Evolutionary conservation across 106 monocot genomes (phyloP), one percentile per base, ranked within the genome.

Genomic region (Chionographis japonica): DNA sequence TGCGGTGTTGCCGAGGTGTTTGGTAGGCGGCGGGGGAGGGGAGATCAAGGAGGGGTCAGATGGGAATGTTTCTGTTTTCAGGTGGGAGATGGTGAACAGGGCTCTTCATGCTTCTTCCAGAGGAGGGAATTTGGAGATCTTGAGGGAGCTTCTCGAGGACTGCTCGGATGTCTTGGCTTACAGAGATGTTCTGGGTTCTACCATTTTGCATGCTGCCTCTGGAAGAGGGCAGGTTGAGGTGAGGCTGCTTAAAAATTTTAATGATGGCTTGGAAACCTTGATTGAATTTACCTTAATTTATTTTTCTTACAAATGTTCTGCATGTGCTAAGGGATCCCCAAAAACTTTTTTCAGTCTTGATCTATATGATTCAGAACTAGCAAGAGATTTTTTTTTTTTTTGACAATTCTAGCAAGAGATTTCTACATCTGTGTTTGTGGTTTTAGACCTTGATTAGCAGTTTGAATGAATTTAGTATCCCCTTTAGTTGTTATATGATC

Each of bases 221-320:
- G 89, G 74, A 0, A 81, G 84, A 71, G 97, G 92, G 15, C 97
- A 92, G 60, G 77, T 85, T 76, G 84, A 92, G 92, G 95, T 95
- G 66, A 78, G 67, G n/a, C 19, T 69, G 46, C 66, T 61, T 1
- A n/a, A 20, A 6, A 14, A 52, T 17, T 40, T 56, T 61, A 50
- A 15, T 37, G 11, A 39, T 40, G 10, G 54, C 6, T 36, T 59
- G 4, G 13, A 4, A n/a, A 59, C 37, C 13, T 39, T 15, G 13
- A 3, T 18, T 16, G 14, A 14, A 3, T 35, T 56, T 15, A 1
- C 56, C 15, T 41, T 6, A 42, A 17, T 42, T 42, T 8, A 6
- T 15, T 14, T 4, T 41, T 40, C 14, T 38, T 40, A 7, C 37
- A 37, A 11, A 2, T 36, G 37, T 12, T 37, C 37, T 60, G 37